Conservation (phyloP, 1,139 yeast species). For the Kluyveromyces sp. region DNA sequence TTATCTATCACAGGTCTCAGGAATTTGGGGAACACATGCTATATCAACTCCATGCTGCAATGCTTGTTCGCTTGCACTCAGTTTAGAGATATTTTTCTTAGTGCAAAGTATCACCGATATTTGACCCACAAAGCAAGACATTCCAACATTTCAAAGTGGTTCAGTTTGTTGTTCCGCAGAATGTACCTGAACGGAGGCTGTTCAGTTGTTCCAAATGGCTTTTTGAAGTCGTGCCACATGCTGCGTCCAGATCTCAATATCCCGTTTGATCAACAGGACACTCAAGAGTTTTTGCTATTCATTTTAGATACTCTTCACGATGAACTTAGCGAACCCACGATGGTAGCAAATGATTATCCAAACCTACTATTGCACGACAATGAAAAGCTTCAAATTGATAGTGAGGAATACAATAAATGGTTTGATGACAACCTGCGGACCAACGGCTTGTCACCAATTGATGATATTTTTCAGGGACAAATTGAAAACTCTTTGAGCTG, state of each 20-base stretch:
- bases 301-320: conserved; percentile 63
- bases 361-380: conserved; percentile 34
- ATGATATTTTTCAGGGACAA: conserved; percentile 60
- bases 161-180: conserved; percentile 43
- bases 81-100: conserved; percentile 40
- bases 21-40: conserved; percentile 68
- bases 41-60: conserved; percentile 64
- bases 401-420: conserved; percentile 56
- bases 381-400: conserved; percentile 29
- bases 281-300: conserved; percentile 66
- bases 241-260: conserved; percentile 60
- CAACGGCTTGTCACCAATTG: conserved; percentile 62
- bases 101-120: conserved; percentile 39
- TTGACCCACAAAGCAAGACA: conserved; percentile 30
- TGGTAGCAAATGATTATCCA: conserved; percentile 36
- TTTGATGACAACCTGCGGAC: conserved; percentile 42
- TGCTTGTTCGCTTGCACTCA: conserved; percentile 48
- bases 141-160: conserved; percentile 38
- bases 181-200: conserved; percentile 49
- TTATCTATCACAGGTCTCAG: conserved; percentile 56
- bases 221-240: conserved; percentile 46
- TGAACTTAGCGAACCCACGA: conserved; percentile 43
- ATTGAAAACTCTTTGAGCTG: conserved; percentile 58
- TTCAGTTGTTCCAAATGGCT: conserved; percentile 58
- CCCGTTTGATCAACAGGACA: conserved; percentile 71